Conservation (phyloP, 2,329 filamentous ascomycete species). For the Cercospora sesami region DNA sequence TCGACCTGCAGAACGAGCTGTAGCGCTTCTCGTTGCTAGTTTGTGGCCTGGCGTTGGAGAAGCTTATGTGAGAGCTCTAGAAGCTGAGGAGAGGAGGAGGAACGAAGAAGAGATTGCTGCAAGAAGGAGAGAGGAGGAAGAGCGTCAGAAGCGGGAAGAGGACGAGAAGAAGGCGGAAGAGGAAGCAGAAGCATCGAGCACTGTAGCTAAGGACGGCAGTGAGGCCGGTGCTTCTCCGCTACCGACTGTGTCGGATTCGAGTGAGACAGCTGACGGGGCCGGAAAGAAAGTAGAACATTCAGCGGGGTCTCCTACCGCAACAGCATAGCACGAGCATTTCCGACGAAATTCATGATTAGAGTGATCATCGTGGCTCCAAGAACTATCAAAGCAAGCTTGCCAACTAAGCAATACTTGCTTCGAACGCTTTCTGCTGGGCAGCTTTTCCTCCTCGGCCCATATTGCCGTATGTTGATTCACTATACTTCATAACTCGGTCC, state of each 20-base stretch:
- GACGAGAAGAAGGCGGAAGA: conserved; percentile 22
- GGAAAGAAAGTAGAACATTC: not conserved
- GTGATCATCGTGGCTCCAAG: not conserved
- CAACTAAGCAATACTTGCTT: not conserved
- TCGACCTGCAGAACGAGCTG: conserved; percentile 54
- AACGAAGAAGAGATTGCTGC: conserved; percentile 34
- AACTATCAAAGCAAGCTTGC: not conserved
- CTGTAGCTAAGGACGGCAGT: not conserved
- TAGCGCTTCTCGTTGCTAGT: conserved; percentile 64
- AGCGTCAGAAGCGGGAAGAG: conserved; percentile 25
- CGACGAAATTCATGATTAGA: not conserved
- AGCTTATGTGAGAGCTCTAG: conserved; percentile 57
- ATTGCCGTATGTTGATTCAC: not conserved
- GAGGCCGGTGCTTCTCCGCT: not conserved
- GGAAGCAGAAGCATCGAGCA: not conserved
- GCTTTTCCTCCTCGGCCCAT: not conserved
- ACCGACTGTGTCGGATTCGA: not conserved
- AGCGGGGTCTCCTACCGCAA: not conserved
- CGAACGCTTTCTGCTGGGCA: not conserved
- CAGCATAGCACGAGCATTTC: not conserved
- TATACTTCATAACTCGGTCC: not conserved
- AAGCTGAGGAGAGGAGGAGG: conserved; percentile 41
- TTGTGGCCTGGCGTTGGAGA: conserved; percentile 64
- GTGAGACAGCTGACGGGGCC: not conserved
- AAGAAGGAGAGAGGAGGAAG: conserved; percentile 32